Base-by-base conservation (phyloP, 2,329 filamentous ascomycete species). In the Dactylellina sp. region DNA sequence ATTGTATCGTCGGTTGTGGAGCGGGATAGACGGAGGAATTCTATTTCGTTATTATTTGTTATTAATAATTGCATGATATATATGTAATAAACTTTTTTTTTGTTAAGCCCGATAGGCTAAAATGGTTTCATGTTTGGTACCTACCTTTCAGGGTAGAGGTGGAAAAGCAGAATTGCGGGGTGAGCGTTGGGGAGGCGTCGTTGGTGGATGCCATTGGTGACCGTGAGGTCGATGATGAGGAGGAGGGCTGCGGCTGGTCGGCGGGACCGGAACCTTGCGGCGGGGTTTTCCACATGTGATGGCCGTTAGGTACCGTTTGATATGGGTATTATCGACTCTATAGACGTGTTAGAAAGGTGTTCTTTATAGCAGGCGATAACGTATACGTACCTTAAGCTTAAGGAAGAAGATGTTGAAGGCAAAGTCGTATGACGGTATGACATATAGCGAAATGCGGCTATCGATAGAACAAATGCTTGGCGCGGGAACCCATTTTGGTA, bases 1-100 rank as follows among this genome's bases (percentile, higher is more conserved):
- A 99, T 98, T 47, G 91, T 92, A 82, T 99, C 95, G 82, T 99
- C 95, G 79, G 97, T 89, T 52, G 91, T 88, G 59, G 88, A 85
- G 76, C 95, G 89, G 7, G 94, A 97, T 76, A 95, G 82, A 40
- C 93, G 91, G 20, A 99, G 86, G 81, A 99, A 99, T 81, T 97
- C 95, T 97, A 5, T 24, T 1, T 14, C 9, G 24, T 18, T 37
- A 32, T 32, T 9, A 9, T 32, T 60, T 9, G 18, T 14, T 50
- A 14, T 28, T 9, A 25, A n/a, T 16, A 47, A 39, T 20, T 5
- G 46, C 37, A 16, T n/a, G 22, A 39, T 25, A n/a, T 40, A 20
- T 22, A 24, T 55, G 11, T 12, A 16, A 52, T 18, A 37, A n/a
- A n/a, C n/a, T n/a, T n/a, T n/a, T n/a, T n/a, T n/a, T n/a, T n/a